Percentiles rank a stretch among this genome's conserved stretches.
Evolutionary conservation across 2,329 filamentous ascomycete species (phyloP).

Genomic region (Pseudohalonectria lignicola): DNA sequence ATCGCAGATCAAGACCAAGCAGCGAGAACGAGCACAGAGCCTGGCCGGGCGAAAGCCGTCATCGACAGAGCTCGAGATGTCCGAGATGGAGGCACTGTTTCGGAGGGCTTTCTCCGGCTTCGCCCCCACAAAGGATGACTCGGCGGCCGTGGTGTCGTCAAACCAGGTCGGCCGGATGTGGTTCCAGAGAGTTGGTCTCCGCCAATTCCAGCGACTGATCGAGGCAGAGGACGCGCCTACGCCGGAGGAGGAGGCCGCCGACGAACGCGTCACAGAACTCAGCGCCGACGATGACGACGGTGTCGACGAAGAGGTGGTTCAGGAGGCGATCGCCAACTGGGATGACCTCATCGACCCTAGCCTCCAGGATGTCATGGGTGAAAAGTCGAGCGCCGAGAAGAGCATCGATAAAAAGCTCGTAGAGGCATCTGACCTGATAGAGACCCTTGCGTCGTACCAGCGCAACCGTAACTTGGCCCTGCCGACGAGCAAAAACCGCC

Average conservation of each 20-base stretch:
- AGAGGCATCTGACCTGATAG: slow-evolving; percentile 64
- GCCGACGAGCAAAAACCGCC: slow-evolving; percentile 50
- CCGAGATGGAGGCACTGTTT: slow-evolving; percentile 65
- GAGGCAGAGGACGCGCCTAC: slow-evolving; percentile 28
- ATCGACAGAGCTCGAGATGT: slow-evolving; percentile 43
- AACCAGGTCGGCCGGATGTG: slow-evolving; percentile 58
- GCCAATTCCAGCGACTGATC: slow-evolving; percentile 53
- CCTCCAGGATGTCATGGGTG: slow-evolving; percentile 37
- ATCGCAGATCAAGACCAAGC: slow-evolving; percentile 46
- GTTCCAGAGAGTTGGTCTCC: slow-evolving; percentile 64
- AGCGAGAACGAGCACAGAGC: slow-evolving; percentile 62
- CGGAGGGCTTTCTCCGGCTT: slow-evolving; percentile 71
- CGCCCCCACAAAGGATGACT: slow-evolving; percentile 64
- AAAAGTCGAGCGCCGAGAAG: slow-evolving; percentile 42
- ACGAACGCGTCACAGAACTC: slow-evolving; percentile 19
- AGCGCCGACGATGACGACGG: slow-evolving; percentile 8
- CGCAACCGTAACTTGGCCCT: slow-evolving; percentile 65
- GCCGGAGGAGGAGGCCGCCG: slow-evolving; percentile 21
- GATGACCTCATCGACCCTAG: slow-evolving; percentile 49
- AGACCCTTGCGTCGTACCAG: slow-evolving; percentile 69
- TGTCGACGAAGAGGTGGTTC: slow-evolving; percentile 40
- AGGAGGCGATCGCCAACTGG: slow-evolving; percentile 46
- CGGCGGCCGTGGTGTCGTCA: slow-evolving; percentile 57
- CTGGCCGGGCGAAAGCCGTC: slow-evolving; percentile 48
- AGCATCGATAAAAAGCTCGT: slow-evolving; percentile 59